Conservation (phyloP, 2,329 filamentous ascomycete genomes). For the Acrodontium crateriforme region DNA sequence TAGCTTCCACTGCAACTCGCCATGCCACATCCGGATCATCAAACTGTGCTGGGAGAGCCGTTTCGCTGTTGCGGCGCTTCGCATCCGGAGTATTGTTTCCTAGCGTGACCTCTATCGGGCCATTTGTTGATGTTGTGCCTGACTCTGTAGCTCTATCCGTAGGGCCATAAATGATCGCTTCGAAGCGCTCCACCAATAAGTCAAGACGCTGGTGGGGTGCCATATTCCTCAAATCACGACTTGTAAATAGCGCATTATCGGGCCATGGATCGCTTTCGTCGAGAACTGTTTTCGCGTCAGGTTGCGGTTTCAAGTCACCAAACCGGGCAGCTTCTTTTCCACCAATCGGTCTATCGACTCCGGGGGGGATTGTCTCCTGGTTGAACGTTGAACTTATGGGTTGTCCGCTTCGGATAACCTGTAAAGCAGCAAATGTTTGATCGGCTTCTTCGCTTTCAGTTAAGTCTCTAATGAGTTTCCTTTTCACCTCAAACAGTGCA, state of each 20-base stretch:
- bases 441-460: slow-evolving; percentile 63
- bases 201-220: slow-evolving; percentile 8
- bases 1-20: slow-evolving; percentile 78
- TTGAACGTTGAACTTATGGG: slow-evolving; percentile 33
- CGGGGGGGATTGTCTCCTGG: slow-evolving; percentile 22
- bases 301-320: slow-evolving; percentile 17
- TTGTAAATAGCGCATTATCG: slow-evolving; percentile 2
- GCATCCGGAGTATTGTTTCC: no score
- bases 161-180: slow-evolving; percentile 23
- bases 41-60: no score
- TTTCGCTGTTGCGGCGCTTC: no score
- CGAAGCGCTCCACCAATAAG: slow-evolving; percentile 13
- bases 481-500: slow-evolving; percentile 82
- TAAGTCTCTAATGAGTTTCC: slow-evolving; percentile 75
- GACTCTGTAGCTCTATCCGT: background rate
- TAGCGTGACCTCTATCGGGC: background rate
- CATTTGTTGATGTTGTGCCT: background rate
- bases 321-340: slow-evolving; percentile 22
- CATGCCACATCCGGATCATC: slow-evolving; percentile 65
- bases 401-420: slow-evolving; percentile 30
- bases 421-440: slow-evolving; percentile 39
- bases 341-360: slow-evolving; percentile 11
- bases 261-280: slow-evolving; percentile 38
- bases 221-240: background rate
- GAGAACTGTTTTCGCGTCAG: slow-evolving; percentile 38